These are phyloP conservation scores for Schizochytrium sp. DNA, from an alignment of 108 stramenopile species.

Conservation along the genomic window DNA sequence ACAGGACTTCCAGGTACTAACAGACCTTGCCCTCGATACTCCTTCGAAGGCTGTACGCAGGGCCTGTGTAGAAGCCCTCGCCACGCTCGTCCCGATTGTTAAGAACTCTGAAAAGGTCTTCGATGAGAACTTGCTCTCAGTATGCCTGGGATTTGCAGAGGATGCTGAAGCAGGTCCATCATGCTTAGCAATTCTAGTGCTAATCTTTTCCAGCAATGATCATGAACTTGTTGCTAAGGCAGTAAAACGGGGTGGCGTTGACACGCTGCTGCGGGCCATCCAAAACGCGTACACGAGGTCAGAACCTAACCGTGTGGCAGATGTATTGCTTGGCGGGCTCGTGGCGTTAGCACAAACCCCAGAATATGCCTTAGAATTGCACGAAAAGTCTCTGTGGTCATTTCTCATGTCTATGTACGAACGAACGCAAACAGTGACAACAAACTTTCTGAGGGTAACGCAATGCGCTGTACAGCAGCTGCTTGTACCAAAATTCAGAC, in stretches of 20 bases:
- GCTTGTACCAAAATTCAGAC: not conserved
- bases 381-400: not conserved
- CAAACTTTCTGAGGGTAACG: not conserved
- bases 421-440: not conserved
- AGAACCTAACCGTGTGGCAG: not conserved
- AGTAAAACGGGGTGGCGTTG: not conserved
- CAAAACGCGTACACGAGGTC: not conserved
- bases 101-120: not conserved
- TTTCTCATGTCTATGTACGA: conserved; percentile 9
- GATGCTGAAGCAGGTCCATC: not conserved
- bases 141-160: not conserved
- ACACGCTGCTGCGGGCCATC: not conserved
- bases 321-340: not conserved
- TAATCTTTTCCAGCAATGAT: not conserved
- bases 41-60: not conserved
- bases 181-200: not conserved
- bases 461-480: not conserved
- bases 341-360: not conserved
- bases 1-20: not conserved
- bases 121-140: not conserved
- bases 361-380: not conserved
- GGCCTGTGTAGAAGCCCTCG: conserved; percentile 13
- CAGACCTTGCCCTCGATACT: conserved; percentile 11
- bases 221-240: not conserved
- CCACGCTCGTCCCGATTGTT: not conserved